Conservation (phyloP, 139 green algal species). For the Parachlorella kessleri region DNA sequence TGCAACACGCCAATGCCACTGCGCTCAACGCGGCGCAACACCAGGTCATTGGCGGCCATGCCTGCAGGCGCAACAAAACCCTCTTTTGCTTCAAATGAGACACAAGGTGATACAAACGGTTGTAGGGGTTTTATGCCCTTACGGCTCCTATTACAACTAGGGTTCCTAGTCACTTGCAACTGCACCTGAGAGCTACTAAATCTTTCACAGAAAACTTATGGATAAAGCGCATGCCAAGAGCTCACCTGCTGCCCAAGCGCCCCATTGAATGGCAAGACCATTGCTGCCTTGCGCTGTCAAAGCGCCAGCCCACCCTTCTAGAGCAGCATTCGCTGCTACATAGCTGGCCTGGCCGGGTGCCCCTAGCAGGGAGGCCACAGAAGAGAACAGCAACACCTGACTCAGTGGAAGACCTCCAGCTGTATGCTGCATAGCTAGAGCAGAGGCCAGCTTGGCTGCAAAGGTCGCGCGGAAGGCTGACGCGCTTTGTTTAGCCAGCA, state of each 20-base stretch:
- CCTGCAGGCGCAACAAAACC: no score
- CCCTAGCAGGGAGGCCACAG: constrained; percentile 48
- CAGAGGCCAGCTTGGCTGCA: constrained; percentile 56
- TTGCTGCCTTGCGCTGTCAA: neutral
- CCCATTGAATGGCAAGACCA: constrained; percentile 66
- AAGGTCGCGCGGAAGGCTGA: constrained; percentile 32
- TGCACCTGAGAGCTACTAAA: neutral
- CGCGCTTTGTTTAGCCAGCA: constrained; percentile 55
- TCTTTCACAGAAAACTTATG: neutral
- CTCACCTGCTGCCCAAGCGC: constrained; percentile 50
- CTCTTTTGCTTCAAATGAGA: no score
- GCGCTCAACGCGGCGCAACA: neutral
- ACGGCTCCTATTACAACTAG: constrained; percentile 3
- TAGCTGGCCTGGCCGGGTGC: constrained; percentile 56
- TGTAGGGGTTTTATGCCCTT: neutral
- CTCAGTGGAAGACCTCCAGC: neutral
- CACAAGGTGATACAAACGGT: neutral
- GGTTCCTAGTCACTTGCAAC: constrained; percentile 45
- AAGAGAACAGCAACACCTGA: constrained; percentile 44
- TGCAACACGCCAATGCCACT: neutral
- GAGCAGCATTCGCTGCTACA: constrained; percentile 44
- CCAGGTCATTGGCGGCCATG: neutral
- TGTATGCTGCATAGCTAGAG: constrained; percentile 14
- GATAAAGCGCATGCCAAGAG: neutral
- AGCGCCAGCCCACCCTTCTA: constrained; percentile 39